Conservation (phyloP, 1,139 yeast species). For the Debaryomycetaceae sp. region DNA sequence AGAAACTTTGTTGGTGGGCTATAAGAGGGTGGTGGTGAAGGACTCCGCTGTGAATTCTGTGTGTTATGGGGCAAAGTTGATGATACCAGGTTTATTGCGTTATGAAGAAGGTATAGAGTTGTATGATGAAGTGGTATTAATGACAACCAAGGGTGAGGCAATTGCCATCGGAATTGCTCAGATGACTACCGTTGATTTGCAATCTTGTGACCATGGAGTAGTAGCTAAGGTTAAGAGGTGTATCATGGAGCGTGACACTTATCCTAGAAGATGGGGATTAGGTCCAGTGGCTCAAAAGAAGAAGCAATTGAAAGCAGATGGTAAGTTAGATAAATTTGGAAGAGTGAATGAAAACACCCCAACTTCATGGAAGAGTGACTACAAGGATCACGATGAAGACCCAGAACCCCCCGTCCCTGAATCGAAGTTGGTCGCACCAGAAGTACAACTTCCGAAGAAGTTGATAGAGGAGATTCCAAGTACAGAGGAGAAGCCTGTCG, state of each 20-base stretch:
- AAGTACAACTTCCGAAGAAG: slow-evolving; percentile 52
- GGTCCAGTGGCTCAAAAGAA: slow-evolving; percentile 99
- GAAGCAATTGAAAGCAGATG: slow-evolving; percentile 96
- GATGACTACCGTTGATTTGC: slow-evolving; percentile 96
- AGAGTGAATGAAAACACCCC: slow-evolving; percentile 93
- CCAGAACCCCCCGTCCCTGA: slow-evolving; percentile 53
- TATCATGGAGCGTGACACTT: slow-evolving; percentile 98
- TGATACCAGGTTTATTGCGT: slow-evolving; percentile 97
- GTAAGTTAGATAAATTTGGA: slow-evolving; percentile 94
- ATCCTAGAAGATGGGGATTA: slow-evolving; percentile 99
- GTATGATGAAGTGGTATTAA: slow-evolving; percentile 95
- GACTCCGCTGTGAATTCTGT: slow-evolving; percentile 98
- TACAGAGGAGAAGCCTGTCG: slow-evolving; percentile 12
- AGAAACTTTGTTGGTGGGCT: slow-evolving; percentile 88
- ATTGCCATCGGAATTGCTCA: slow-evolving; percentile 98
- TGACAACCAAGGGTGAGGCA: slow-evolving; percentile 99
- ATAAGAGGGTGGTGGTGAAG: slow-evolving; percentile 95
- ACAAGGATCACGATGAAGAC: slow-evolving; percentile 75
- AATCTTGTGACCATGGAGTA: slow-evolving; percentile 96
- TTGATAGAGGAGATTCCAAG: slow-evolving; percentile 22
- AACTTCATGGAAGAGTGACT: slow-evolving; percentile 82
- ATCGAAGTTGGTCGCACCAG: slow-evolving; percentile 46
- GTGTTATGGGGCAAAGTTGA: slow-evolving; percentile 97
- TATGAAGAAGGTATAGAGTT: slow-evolving; percentile 97
- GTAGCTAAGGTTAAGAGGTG: slow-evolving; percentile 99